These are phyloP conservation scores for Fraxinus greggii DNA, from an alignment of 305 asterid species.

Conservation along the genomic window DNA sequence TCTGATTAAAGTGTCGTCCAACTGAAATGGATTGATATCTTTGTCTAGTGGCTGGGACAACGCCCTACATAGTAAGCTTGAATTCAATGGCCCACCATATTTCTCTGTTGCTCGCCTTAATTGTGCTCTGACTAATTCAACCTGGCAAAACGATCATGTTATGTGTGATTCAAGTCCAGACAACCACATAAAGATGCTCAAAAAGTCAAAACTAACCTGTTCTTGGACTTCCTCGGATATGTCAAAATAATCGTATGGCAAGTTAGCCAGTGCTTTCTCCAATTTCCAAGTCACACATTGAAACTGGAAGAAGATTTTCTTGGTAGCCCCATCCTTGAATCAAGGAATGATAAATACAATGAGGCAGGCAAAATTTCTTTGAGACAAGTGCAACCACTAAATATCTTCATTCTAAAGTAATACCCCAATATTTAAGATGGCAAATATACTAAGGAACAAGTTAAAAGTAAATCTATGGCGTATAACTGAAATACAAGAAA, in stretches of 20 bases:
- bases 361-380: not conserved
- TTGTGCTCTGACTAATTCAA: slow-evolving; percentile 60
- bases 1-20: slow-evolving; percentile 41
- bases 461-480: not conserved
- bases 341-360: slow-evolving; percentile 13
- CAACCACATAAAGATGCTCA: slow-evolving; percentile 5
- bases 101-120: slow-evolving; percentile 74
- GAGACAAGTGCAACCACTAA: not conserved
- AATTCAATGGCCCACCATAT: slow-evolving; percentile 64
- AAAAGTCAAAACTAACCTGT: slow-evolving; percentile 50
- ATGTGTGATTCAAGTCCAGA: slow-evolving; percentile 14
- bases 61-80: slow-evolving; percentile 52
- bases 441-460: not conserved
- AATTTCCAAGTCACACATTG: slow-evolving; percentile 75
- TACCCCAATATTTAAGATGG: not conserved
- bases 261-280: slow-evolving; percentile 59
- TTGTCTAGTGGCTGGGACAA: slow-evolving; percentile 60
- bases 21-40: slow-evolving; percentile 54
- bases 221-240: slow-evolving; percentile 89
- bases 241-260: slow-evolving; percentile 62
- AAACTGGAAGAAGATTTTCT: slow-evolving; percentile 60
- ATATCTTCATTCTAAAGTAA: not conserved
- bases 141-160: slow-evolving; percentile 43
- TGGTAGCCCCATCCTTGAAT: slow-evolving; percentile 50
- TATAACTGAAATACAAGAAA: not conserved